Conservation (phyloP, 208 protist genomes). For the Tetramitus jugosus region DNA sequence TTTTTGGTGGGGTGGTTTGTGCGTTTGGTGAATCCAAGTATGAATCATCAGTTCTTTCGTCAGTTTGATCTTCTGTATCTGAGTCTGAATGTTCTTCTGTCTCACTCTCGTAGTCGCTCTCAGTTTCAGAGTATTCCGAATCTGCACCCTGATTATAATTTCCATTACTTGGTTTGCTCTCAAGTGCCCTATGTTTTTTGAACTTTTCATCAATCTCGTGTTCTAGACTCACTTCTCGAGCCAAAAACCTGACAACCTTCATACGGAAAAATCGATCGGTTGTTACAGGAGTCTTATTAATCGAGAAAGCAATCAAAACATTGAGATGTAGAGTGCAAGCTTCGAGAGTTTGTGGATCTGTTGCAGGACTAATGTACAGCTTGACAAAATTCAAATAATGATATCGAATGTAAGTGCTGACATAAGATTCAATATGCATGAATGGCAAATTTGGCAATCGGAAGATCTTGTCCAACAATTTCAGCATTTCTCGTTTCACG, state of each 20-base stretch:
- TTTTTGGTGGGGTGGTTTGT: no score
- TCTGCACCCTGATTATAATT: not conserved
- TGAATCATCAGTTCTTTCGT: no score
- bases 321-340: not conserved
- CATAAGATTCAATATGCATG: not conserved
- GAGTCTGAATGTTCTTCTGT: no score
- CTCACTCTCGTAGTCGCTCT: no score
- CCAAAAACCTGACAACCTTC: not conserved
- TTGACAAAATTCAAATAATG: conserved; percentile 16
- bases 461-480: conserved; percentile 19
- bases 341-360: conserved; percentile 2
- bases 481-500: conserved; percentile 14
- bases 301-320: not conserved
- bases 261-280: not conserved
- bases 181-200: not conserved
- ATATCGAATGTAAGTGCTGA: conserved; percentile 7
- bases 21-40: no score
- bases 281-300: not conserved
- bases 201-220: not conserved
- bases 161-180: not conserved
- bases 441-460: not conserved
- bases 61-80: no score
- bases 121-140: not conserved
- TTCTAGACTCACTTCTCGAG: conserved; percentile 14
- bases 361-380: not conserved